phyloP scores from a whole-genome alignment of 495 filamentous ascomycete species.

The Xylaria nigripes region DNA sequence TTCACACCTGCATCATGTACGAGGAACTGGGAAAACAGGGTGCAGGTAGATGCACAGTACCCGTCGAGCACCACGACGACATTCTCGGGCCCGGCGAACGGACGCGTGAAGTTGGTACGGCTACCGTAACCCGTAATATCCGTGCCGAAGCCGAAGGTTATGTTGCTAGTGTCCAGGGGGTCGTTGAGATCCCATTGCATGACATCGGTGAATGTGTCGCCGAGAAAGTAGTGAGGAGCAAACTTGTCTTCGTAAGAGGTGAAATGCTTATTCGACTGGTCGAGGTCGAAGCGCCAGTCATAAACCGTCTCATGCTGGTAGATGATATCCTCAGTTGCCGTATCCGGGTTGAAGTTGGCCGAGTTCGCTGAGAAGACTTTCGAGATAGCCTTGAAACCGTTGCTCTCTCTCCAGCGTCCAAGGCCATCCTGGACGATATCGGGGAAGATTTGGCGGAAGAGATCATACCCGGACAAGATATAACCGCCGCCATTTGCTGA shows the following conservation, averaged over 20 bases:
- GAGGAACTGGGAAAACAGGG: conserved; percentile 51
- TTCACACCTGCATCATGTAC: conserved; percentile 48
- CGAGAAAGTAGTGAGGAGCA: conserved; percentile 19
- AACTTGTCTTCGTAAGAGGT: conserved; percentile 33
- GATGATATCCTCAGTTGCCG: conserved; percentile 17
- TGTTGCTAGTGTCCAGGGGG: conserved; percentile 31
- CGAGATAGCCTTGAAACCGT: conserved; percentile 27
- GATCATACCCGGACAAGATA: conserved; percentile 38
- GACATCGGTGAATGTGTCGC: conserved; percentile 29
- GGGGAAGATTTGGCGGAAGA: conserved; percentile 41
- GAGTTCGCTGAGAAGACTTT: conserved; percentile 25
- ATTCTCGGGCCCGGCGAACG: conserved; percentile 34
- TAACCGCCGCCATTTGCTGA: conserved; percentile 45
- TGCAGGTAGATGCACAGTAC: conserved; percentile 57
- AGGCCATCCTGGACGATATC: conserved; percentile 28
- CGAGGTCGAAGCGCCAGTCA: conserved; percentile 35
- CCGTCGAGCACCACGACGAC: conserved; percentile 49
- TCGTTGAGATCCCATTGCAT: conserved; percentile 36
- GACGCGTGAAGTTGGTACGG: conserved; percentile 33
- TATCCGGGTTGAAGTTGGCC: conserved; percentile 25
- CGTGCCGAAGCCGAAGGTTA: conserved; percentile 28
- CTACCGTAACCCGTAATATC: conserved; percentile 39
- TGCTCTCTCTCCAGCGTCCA: conserved; percentile 26
- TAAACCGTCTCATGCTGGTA: conserved; percentile 23
- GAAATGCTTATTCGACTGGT: conserved; percentile 27